Base-by-base conservation (phyloP, 768 basidiomycete species). In the Lentinula lateritia region DNA sequence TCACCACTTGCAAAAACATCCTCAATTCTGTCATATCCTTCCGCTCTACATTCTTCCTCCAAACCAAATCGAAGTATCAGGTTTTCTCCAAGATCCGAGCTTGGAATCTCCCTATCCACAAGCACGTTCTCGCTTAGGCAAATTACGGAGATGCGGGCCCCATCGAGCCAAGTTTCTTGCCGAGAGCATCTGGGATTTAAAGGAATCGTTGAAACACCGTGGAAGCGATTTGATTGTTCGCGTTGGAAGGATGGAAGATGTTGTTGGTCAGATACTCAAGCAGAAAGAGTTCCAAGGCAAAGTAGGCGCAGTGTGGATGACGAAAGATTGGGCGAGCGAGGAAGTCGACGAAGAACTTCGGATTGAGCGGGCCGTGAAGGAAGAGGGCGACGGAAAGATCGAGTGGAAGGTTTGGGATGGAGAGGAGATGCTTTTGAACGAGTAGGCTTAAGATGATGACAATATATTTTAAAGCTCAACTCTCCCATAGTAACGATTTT, bases 21-120 rank as follows among this genome's bases (percentile, higher is more conserved):
- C 56, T 32, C 15, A 53, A 34, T 64, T 73, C 62, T 53, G 35
- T 18, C 63, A 67, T 28, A 60, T 74, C 63, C 66, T 80, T 3
- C 78, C 78, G 1, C 53, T 78, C 50, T 77, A 72, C 65, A 74
- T 78, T 20, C 75, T 77, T 46, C 73, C 78, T 58, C 72, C 75
- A 38, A 70, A 74, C 7, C 69, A 71, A 54, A 60, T 78, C 50
- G 76, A 77, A 61, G 64, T 76, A 4, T 66, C 69, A 0, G 68
- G 65, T 3, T 55, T 79, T 48, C 46, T 48, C 20, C 46, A 48
- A 9, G 46, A 48, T 2, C 69, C 72, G 3, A 68, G 66, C 1
- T 70, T 66, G 28, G 41, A 60, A 34, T 43, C 68, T 6, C 55
- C 70, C 20, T 63, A 68, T 1, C 66, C 69, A 15, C 62, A 67